These are phyloP conservation scores for Penicillium steckii DNA, from an alignment of 495 filamentous ascomycete genomes.

Conservation along the genomic window DNA sequence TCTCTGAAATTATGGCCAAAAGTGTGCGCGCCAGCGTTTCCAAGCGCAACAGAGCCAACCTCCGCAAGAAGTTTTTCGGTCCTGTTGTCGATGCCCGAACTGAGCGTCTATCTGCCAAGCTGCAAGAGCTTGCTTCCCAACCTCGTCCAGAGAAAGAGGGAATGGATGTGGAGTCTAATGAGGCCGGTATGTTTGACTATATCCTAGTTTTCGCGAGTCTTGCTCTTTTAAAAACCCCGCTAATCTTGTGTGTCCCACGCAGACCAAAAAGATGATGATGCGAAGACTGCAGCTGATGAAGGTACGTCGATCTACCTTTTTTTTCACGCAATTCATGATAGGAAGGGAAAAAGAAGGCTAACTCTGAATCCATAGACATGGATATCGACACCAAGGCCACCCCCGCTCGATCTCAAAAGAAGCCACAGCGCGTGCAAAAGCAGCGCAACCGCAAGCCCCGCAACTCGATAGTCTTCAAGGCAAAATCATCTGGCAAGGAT, in stretches of 20 bases:
- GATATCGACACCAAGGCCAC: slow-evolving; percentile 33
- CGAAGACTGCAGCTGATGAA: slow-evolving; percentile 24
- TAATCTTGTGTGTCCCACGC: slow-evolving; percentile 11
- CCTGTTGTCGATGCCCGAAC: slow-evolving; percentile 73
- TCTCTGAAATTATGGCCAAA: slow-evolving; percentile 68
- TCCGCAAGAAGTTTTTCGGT: slow-evolving; percentile 76
- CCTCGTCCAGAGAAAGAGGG: slow-evolving; percentile 45
- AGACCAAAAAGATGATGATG: slow-evolving; percentile 13
- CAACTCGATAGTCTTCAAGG: slow-evolving; percentile 43
- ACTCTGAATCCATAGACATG: slow-evolving; percentile 28
- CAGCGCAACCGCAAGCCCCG: slow-evolving; percentile 42
- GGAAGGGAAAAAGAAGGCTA: too few relatives aligned
- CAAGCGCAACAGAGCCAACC: slow-evolving; percentile 73
- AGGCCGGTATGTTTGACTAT: slow-evolving; percentile 27
- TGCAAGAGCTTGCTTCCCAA: slow-evolving; percentile 70
- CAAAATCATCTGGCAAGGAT: slow-evolving; percentile 21
- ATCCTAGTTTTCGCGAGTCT: not conserved
- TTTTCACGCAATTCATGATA: not conserved
- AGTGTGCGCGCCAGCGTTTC: slow-evolving; percentile 68
- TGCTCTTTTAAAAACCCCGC: not conserved
- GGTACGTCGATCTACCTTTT: slow-evolving; percentile 15
- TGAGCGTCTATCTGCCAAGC: slow-evolving; percentile 75
- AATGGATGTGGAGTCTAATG: slow-evolving; percentile 15
- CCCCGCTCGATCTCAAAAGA: slow-evolving; percentile 24
- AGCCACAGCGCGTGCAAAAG: slow-evolving; percentile 38